Percentiles rank a stretch among this genome's conserved stretches.
Conservation (phyloP, 1,284 basidiomycete genomes). For the Pseudozyma thailandica region DNA sequence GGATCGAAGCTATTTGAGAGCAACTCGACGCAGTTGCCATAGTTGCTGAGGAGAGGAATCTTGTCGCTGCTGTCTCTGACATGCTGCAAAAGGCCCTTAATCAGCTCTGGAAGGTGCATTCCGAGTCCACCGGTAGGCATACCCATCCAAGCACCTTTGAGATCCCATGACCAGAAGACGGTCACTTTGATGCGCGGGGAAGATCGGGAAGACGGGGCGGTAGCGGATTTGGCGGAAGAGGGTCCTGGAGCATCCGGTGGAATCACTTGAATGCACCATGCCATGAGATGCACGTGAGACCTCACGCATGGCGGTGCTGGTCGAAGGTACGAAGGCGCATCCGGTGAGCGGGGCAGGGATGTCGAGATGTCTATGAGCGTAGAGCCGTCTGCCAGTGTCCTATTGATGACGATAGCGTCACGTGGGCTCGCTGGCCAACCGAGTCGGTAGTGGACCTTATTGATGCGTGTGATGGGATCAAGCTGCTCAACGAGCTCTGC, state of each 20-base stretch:
- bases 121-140: conserved; percentile 61
- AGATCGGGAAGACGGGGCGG: conserved; percentile 14
- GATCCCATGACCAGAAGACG: conserved; percentile 94
- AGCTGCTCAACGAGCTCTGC: conserved; percentile 85
- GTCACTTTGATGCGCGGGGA: conserved; percentile 72
- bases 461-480: conserved; percentile 84
- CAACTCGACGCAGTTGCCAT: conserved; percentile 83
- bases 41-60: conserved; percentile 80
- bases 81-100: conserved; percentile 80
- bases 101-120: conserved; percentile 80
- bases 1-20: conserved; percentile 81
- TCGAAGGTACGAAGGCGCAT: conserved; percentile 91
- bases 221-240: conserved; percentile 47
- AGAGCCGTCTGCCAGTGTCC: conserved; percentile 41
- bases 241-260: conserved; percentile 56
- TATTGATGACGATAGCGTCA: conserved; percentile 51
- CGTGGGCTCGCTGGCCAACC: conserved; percentile 91
- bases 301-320: conserved; percentile 94
- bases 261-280: conserved; percentile 89
- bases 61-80: conserved; percentile 79
- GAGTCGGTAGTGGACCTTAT: conserved; percentile 87
- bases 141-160: conserved; percentile 81
- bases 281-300: conserved; percentile 86
- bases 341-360: conserved; percentile 88
- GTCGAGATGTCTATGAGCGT: conserved; percentile 92